Conservation (phyloP, 1,284 basidiomycete genomes). For the Cutaneotrichosporon sp. region DNA sequence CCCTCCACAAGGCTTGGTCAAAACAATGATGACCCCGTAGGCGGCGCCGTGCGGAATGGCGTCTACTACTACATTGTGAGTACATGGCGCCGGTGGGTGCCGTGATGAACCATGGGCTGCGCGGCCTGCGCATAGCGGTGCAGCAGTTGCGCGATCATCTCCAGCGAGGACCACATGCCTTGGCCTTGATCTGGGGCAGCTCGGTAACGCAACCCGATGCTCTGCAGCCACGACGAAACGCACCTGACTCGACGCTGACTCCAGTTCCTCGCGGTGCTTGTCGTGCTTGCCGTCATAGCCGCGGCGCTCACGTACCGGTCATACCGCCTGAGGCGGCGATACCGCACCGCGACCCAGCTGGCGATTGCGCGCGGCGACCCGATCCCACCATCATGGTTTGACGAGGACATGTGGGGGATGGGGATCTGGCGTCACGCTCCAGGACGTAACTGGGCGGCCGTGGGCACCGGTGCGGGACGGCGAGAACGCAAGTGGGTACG, state of each 20-base stretch:
- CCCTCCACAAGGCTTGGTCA: no score
- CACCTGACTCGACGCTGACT: no score
- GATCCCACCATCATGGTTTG: slow-evolving; percentile 7
- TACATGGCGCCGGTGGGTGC: no score
- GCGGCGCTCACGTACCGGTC: slow-evolving; percentile 28
- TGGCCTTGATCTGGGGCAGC: no score
- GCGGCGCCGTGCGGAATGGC: no score
- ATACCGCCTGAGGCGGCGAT: slow-evolving; percentile 32
- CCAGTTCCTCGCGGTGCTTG: slow-evolving; percentile 41
- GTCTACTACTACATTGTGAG: slow-evolving; percentile 21
- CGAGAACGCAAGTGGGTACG: slow-evolving; percentile 21
- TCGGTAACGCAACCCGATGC: no score
- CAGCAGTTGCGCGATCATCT: no score
- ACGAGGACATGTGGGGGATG: slow-evolving; percentile 3
- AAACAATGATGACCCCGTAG: no score
- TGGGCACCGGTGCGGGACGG: neutral
- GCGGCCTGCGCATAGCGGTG: no score
- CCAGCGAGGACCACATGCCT: no score
- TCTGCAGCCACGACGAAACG: no score
- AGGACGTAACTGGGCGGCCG: slow-evolving; percentile 1
- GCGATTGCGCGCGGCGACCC: slow-evolving; percentile 38
- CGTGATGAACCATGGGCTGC: no score
- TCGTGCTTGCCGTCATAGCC: slow-evolving; percentile 31
- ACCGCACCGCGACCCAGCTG: slow-evolving; percentile 35
- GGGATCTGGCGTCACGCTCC: slow-evolving; percentile 1